phyloP scores from a whole-genome alignment of 345 rosid genomes.

The Pugionium dolabratum region DNA sequence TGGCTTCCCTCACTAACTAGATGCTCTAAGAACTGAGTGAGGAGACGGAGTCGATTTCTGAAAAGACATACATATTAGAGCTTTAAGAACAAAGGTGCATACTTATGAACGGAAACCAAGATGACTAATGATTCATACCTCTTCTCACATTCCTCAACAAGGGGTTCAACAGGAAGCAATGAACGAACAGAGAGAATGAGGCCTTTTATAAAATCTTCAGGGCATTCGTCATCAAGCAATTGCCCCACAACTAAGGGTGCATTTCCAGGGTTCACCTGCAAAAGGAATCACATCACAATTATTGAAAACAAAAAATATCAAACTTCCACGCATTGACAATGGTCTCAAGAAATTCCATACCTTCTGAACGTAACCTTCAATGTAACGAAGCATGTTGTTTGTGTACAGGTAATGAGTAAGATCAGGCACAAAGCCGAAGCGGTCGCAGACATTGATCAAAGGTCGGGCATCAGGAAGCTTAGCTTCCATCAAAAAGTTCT shows the following conservation, averaged over 20 bases:
- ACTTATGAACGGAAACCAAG: neutral
- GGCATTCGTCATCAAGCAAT: constrained; percentile 96
- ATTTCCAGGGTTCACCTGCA: constrained; percentile 96
- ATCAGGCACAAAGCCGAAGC: constrained; percentile 96
- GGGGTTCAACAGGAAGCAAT: constrained; percentile 85
- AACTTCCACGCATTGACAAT: constrained; percentile 1
- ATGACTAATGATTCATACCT: constrained; percentile 47
- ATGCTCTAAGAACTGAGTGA: constrained; percentile 99
- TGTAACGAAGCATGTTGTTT: constrained; percentile 94
- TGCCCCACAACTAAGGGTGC: constrained; percentile 96
- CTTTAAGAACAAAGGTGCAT: constrained; percentile 20
- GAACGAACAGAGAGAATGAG: constrained; percentile 90
- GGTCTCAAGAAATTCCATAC: constrained; percentile 43
- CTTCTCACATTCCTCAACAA: constrained; percentile 86
- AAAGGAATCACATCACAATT: constrained; percentile 19
- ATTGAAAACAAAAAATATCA: constrained; percentile 12
- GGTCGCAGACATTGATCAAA: constrained; percentile 96
- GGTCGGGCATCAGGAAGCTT: constrained; percentile 99
- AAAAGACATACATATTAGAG: constrained; percentile 38
- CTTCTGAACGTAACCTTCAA: constrained; percentile 99
- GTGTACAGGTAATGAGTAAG: constrained; percentile 96
- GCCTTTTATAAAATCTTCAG: constrained; percentile 98
- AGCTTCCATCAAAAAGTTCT: constrained; percentile 98
- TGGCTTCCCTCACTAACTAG: constrained; percentile 99
- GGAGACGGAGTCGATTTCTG: constrained; percentile 99